A percentile compares a stretch with the other conserved stretches of the same genome.
These are phyloP conservation scores for Backusella mclennaniae DNA, from an alignment of 192 early-diverging fungal species.

Conservation along the genomic window DNA sequence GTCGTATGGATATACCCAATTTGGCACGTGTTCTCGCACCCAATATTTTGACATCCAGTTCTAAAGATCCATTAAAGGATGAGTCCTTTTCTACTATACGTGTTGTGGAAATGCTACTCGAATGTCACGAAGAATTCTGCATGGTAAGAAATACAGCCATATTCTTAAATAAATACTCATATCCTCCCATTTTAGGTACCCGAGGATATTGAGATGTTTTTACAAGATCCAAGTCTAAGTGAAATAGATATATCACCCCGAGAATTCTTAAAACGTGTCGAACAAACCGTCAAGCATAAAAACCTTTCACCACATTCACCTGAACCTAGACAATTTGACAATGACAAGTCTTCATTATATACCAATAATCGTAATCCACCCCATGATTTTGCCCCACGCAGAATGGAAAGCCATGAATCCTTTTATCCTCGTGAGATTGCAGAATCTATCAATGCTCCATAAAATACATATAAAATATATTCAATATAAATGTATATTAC, in stretches of 20 bases:
- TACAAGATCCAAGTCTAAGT: slow-evolving; percentile 25
- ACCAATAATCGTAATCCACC: slow-evolving; percentile 9
- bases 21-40: slow-evolving; percentile 93
- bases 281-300: slow-evolving; percentile 25
- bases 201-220: slow-evolving; percentile 19
- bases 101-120: slow-evolving; percentile 65
- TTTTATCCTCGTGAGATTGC: slow-evolving; percentile 5
- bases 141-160: slow-evolving; percentile 40
- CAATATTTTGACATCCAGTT: slow-evolving; percentile 86
- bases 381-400: neutral
- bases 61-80: slow-evolving; percentile 76
- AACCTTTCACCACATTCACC: neutral
- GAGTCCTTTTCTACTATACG: slow-evolving; percentile 72
- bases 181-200: slow-evolving; percentile 5
- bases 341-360: slow-evolving; percentile 5
- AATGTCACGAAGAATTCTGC: slow-evolving; percentile 63
- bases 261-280: slow-evolving; percentile 23
- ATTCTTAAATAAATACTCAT: neutral
- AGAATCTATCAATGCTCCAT: slow-evolving; percentile 3
- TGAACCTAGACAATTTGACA: neutral
- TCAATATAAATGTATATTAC: neutral
- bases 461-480: neutral
- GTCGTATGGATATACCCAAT: slow-evolving; percentile 92
- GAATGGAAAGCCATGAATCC: slow-evolving; percentile 15
- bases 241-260: slow-evolving; percentile 28